These are phyloP conservation scores for Cyclotella distinguenda DNA, from an alignment of 108 stramenopile species.

Conservation along the genomic window DNA sequence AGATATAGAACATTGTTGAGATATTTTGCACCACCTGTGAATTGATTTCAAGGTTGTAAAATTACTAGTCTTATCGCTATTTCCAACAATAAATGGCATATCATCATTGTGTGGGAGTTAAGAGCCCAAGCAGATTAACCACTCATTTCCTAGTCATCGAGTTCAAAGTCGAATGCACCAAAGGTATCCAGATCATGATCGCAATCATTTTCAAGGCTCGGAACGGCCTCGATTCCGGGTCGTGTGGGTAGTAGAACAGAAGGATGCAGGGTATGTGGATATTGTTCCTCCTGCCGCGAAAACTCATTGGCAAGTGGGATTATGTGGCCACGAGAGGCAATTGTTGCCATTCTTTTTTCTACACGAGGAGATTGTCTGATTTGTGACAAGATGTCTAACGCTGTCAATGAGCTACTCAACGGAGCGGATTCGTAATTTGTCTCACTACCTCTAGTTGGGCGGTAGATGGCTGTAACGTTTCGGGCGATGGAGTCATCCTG, in stretches of 20 bases:
- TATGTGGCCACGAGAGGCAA: background rate
- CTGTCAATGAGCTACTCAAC: conserved; percentile 40
- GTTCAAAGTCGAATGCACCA: conserved; percentile 32
- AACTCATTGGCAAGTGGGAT: background rate
- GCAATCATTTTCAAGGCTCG: conserved; percentile 2
- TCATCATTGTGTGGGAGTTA: too few species aligned
- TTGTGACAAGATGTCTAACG: conserved; percentile 34
- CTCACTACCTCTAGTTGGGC: background rate
- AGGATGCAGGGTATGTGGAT: background rate
- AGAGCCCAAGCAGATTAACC: too few species aligned
- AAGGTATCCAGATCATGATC: conserved; percentile 22
- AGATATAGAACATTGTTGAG: too few species aligned
- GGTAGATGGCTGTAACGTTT: background rate
- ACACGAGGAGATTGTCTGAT: conserved; percentile 3
- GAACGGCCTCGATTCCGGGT: background rate
- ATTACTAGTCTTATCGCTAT: too few species aligned
- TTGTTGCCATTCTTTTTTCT: background rate
- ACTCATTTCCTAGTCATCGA: conserved; percentile 9
- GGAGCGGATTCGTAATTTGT: conserved; percentile 1
- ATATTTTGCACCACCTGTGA: too few species aligned
- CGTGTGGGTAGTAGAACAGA: background rate
- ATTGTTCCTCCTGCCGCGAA: background rate
- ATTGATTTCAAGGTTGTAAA: too few species aligned
- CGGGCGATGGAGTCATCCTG: background rate
- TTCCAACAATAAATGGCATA: too few species aligned